Evolutionary conservation across 108 stramenopile species (phyloP), one percentile per base, ranked within the genome.

Genomic region (Mediolabrus comicus): DNA sequence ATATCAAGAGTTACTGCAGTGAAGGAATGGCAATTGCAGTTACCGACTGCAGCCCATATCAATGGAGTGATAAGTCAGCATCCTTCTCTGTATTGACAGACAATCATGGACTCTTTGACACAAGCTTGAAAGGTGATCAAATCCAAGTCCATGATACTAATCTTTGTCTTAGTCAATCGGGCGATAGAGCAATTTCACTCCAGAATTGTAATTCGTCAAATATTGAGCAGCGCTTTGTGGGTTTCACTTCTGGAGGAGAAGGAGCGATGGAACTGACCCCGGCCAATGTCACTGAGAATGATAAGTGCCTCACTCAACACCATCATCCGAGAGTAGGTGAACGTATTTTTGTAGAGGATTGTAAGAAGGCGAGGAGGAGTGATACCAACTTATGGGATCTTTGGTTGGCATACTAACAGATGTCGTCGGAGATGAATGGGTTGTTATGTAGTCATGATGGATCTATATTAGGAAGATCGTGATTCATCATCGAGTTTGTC

Each of bases 291-390:
- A 39, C 26, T 11, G 8, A 17, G 9, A 32, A 57, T 2, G 25
- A 46, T 22, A 25, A 30, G 26, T 78, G 77, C 30, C 46, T 78
- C 29, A 71, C 69, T 6, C 57, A 78, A 12, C 77, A 78, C 30
- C 77, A 78, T 55, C 77, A 78, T 53, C 77, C 77, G 2, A 59
- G 69, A 32, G 34, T 34, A 11, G 69, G 51, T 3, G 77, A 78
- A 22, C 39, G 69, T 0, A 35, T 78, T 11, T 78, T 52, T 53
- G 31, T 69, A 0, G 69, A 78, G 30, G 12, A 65, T 0, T 78
- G 77, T 33, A 36, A 41, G n/a, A 33, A 1, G 5, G 67, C 75
- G 17, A 62, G 75, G 55, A 60, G 51, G 32, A 38, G 41, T 8
- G 49, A 52, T 14, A 59, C 58, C 1, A 61, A 39, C 34, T 55